Evolutionary conservation across 1,139 yeast genomes (phyloP).

Genomic region (Nakaseomyces bracarensis): DNA sequence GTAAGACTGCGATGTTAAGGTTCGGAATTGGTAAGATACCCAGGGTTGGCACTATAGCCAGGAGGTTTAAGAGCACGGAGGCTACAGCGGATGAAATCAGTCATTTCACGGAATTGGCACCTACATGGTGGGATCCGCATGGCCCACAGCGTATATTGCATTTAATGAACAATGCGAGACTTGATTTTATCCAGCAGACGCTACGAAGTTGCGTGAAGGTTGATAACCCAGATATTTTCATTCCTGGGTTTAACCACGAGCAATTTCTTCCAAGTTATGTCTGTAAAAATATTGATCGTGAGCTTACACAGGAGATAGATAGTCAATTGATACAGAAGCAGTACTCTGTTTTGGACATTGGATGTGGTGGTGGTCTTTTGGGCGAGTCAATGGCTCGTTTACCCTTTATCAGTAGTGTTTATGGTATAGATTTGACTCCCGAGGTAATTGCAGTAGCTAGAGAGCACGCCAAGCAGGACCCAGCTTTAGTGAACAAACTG

Average conservation of each 20-base stretch:
- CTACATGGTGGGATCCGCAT: constrained; percentile 91
- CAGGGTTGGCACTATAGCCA: not conserved
- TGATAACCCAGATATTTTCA: constrained; percentile 43
- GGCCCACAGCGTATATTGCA: constrained; percentile 92
- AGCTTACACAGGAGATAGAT: constrained; percentile 42
- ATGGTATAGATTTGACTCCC: constrained; percentile 76
- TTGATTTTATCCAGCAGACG: constrained; percentile 73
- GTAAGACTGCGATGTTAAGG: no score
- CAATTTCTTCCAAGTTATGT: constrained; percentile 55
- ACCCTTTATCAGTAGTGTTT: constrained; percentile 52
- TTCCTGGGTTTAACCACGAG: constrained; percentile 65
- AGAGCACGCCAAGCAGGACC: constrained; percentile 59
- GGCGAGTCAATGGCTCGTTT: constrained; percentile 81
- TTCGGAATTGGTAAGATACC: not conserved
- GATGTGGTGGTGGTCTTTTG: constrained; percentile 96
- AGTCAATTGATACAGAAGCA: constrained; percentile 33
- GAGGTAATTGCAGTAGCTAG: constrained; percentile 79
- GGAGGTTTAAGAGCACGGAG: constrained; percentile 15
- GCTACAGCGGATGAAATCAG: constrained; percentile 47
- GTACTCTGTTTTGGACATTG: constrained; percentile 66
- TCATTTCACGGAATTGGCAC: constrained; percentile 80
- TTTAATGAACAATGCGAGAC: constrained; percentile 81
- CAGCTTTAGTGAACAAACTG: constrained; percentile 46
- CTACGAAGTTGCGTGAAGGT: constrained; percentile 40
- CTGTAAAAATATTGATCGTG: constrained; percentile 38